Evolutionary conservation across 2,329 filamentous ascomycete species (phyloP).

Genomic region (Didymella arachidicola): DNA sequence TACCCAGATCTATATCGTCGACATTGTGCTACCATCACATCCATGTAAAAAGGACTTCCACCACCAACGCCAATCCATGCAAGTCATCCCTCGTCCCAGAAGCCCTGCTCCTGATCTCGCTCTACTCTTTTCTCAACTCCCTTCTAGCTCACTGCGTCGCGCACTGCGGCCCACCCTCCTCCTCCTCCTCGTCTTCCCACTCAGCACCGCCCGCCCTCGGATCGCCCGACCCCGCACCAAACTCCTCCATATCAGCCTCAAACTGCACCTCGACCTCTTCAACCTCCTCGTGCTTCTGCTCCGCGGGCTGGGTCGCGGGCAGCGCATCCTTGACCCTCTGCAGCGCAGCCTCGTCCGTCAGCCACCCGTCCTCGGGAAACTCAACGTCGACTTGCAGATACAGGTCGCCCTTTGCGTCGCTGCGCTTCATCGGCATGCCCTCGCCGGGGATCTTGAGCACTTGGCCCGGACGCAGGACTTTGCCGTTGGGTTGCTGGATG

Average conservation of each 20-base stretch:
- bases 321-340: slow-evolving; percentile 77
- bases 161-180: slow-evolving; percentile 70
- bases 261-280: slow-evolving; percentile 89
- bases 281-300: slow-evolving; percentile 71
- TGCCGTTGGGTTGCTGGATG: slow-evolving; percentile 73
- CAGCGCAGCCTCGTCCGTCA: slow-evolving; percentile 71
- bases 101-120: too few relatives aligned
- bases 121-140: too few relatives aligned
- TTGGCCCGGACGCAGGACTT: slow-evolving; percentile 82
- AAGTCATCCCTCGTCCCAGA: slow-evolving; percentile 11
- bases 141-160: slow-evolving; percentile 67
- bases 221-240: slow-evolving; percentile 76
- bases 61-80: slow-evolving; percentile 37
- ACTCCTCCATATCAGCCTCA: slow-evolving; percentile 84
- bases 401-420: slow-evolving; percentile 83
- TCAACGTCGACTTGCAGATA: slow-evolving; percentile 86
- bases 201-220: slow-evolving; percentile 70
- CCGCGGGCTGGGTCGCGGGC: slow-evolving; percentile 64
- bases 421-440: slow-evolving; percentile 92
- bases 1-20: slow-evolving; percentile 9
- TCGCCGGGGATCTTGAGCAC: slow-evolving; percentile 86
- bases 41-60: slow-evolving; percentile 16
- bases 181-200: slow-evolving; percentile 74
- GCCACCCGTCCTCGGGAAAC: slow-evolving; percentile 89
- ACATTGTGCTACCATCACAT: slow-evolving; percentile 5